Evolutionary conservation across 768 basidiomycete genomes (phyloP), one percentile per base, ranked within the genome.

Genomic region (Suillus subaureus): DNA sequence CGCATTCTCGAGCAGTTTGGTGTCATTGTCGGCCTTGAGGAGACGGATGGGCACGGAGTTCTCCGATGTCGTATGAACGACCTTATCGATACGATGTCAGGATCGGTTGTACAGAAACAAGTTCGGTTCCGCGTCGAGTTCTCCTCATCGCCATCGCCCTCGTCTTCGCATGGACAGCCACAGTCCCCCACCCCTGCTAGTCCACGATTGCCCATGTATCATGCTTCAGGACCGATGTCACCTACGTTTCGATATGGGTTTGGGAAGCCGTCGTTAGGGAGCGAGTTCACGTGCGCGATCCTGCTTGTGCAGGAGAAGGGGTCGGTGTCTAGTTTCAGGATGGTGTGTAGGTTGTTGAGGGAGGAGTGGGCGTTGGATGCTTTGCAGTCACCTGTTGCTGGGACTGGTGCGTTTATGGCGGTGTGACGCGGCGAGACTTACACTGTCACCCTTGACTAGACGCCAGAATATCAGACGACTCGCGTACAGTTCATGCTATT

Each of bases 281-380:
- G 66, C 39, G 75, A 72, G n/a, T 86, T 81, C 69, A 74, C 81
- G 63, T 92, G 91, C 51, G 87, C 87, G 51, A 85, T 96, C 67
- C 87, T 89, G 63, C 79, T 99, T 70, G 84, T 92, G 28, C 89
- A 93, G 68, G 96, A 97, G 81, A 97, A 95, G 77, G 96, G 96
- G 31, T 93, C 94, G 7, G 84, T 91, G 73, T 90, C 93, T 63
- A 89, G 92, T 55, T 97, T 97, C 81, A 90, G 89, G 76, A 79
- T 83, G 6, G 82, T 95, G 13, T 93, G 90, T 81, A 85, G 85
- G 72, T 84, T 85, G 68, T 75, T 96, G 69, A 85, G 89, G 72
- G 86, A 88, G 47, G 84, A 87, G 68, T 95, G 93, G 86, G 80
- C 78, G 42, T 70, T 84, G 67, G 83, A 83, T 31, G 69, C 70